Evolutionary conservation across 1,139 yeast genomes (phyloP).

Genomic region (Suhomyces panamericanus): DNA sequence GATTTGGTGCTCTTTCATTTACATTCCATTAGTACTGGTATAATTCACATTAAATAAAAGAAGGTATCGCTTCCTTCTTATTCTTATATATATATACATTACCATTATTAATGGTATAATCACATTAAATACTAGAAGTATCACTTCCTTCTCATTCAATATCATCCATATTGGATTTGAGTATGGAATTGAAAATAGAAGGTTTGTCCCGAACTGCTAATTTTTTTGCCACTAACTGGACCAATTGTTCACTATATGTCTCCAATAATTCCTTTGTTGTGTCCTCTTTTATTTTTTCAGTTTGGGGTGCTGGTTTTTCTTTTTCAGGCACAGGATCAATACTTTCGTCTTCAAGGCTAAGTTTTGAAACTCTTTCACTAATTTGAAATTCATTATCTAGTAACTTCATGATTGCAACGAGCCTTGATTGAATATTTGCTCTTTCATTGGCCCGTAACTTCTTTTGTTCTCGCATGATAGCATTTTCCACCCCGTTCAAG

Average conservation of each 20-base stretch:
- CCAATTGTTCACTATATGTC: conserved; percentile 33
- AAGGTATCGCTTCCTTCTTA: too few relatives aligned
- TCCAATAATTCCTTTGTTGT: conserved; percentile 22
- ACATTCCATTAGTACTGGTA: too few relatives aligned
- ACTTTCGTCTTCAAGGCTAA: not conserved
- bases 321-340: not conserved
- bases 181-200: conserved; percentile 2
- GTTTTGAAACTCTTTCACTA: not conserved
- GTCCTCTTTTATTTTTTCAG: not conserved
- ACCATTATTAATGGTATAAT: too few relatives aligned
- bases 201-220: conserved; percentile 6
- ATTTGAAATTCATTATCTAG: not conserved
- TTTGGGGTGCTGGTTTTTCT: not conserved
- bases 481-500: not conserved
- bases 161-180: not conserved
- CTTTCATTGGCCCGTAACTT: not conserved
- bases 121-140: not conserved
- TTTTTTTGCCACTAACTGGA: conserved; percentile 27
- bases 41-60: too few relatives aligned
- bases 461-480: not conserved
- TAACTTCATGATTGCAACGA: not conserved
- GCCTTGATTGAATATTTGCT: not conserved
- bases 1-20: too few relatives aligned
- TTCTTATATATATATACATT: too few relatives aligned
- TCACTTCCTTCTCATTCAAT: not conserved